phyloP scores from a whole-genome alignment of 257 asterid species.

The Solanum raphanifolium region DNA sequence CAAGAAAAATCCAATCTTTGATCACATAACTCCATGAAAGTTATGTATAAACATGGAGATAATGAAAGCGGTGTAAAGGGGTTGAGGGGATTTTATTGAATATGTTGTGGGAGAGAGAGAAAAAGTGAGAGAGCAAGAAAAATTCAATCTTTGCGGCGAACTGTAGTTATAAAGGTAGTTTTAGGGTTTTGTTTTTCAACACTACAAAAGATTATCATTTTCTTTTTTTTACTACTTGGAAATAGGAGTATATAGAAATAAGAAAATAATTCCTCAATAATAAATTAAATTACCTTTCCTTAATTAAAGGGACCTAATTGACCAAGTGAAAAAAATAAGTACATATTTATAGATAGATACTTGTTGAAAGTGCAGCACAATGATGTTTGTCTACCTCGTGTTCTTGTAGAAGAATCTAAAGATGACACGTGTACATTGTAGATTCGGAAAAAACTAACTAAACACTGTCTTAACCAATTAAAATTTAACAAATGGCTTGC shows the following conservation, averaged over 20 bases:
- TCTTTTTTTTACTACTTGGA: neutral
- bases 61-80: neutral
- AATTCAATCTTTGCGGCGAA: slow-evolving; percentile 18
- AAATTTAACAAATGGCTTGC: neutral
- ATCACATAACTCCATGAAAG: neutral
- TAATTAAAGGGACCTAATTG: slow-evolving; percentile 10
- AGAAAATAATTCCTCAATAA: neutral
- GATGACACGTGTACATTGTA: slow-evolving; percentile 5
- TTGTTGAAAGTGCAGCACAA: neutral
- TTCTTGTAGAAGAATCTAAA: slow-evolving; percentile 4
- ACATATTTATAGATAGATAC: neutral
- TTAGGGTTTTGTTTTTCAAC: slow-evolving; percentile 17
- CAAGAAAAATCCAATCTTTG: neutral
- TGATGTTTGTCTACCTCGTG: slow-evolving; percentile 4
- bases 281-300: slow-evolving; percentile 1
- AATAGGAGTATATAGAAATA: neutral
- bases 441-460: slow-evolving; percentile 4
- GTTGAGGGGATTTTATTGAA: neutral
- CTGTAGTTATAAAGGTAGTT: slow-evolving; percentile 5
- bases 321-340: neutral
- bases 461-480: neutral
- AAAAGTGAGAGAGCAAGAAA: neutral
- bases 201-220: neutral
- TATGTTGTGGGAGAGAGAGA: neutral
- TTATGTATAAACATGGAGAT: neutral